These are phyloP conservation scores for Fremontodendron californicum DNA, from an alignment of 345 rosid genomes.

Conservation along the genomic window DNA sequence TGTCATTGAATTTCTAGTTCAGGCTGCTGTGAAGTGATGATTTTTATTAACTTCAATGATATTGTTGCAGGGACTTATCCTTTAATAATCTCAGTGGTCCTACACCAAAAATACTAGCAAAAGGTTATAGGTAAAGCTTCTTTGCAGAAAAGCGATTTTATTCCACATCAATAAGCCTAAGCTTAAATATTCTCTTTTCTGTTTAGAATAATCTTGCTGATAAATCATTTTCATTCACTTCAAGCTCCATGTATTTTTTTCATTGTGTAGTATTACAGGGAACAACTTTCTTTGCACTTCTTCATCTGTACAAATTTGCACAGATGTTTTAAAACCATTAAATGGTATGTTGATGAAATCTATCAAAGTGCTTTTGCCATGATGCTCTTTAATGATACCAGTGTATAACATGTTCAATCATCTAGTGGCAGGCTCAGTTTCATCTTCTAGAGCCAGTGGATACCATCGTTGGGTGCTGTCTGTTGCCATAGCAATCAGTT, in stretches of 20 bases:
- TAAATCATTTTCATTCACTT: conserved; percentile 1
- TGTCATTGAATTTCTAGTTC: neutral
- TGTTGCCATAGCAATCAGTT: conserved; percentile 60
- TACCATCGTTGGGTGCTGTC: conserved; percentile 61
- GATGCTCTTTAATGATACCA: conserved; percentile 1
- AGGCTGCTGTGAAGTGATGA: neutral
- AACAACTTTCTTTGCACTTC: conserved; percentile 70
- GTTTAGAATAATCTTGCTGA: neutral
- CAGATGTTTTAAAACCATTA: conserved; percentile 40
- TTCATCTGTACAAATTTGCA: conserved; percentile 47
- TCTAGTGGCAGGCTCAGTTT: conserved; percentile 40
- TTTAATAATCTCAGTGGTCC: conserved; percentile 92
- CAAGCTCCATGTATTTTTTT: conserved; percentile 1
- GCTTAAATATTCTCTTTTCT: neutral
- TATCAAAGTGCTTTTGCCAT: conserved; percentile 1
- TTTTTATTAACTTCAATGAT: neutral
- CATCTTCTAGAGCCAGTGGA: conserved; percentile 32
- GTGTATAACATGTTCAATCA: neutral
- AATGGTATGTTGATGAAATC: conserved; percentile 44
- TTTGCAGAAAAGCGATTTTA: neutral
- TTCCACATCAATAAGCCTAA: neutral
- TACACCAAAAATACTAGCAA: conserved; percentile 75
- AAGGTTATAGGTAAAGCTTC: conserved; percentile 66
- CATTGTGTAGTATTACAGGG: conserved; percentile 50
- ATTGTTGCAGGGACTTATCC: conserved; percentile 66